Percentiles rank a stretch among this genome's conserved stretches.
phyloP scores from a whole-genome alignment of 306 rosid species.

The Sechiopsis laciniata region DNA sequence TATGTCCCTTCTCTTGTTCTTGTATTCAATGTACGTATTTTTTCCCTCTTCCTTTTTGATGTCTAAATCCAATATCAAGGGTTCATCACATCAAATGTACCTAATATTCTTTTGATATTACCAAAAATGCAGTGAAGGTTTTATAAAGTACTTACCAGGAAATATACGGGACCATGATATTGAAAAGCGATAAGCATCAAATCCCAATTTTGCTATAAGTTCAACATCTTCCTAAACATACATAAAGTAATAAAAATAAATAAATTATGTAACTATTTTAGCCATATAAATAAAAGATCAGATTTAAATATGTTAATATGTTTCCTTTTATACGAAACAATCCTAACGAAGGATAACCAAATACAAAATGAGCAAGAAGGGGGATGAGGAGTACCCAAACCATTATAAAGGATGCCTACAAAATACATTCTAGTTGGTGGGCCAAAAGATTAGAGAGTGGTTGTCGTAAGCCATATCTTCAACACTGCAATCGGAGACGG shows the following conservation, averaged over 20 bases:
- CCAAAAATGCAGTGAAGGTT: conserved; percentile 12
- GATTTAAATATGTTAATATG: neutral
- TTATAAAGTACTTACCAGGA: conserved; percentile 54
- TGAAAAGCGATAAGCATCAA: conserved; percentile 79
- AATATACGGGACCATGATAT: conserved; percentile 92
- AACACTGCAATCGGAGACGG: neutral
- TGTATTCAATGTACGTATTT: neutral
- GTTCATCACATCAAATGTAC: neutral
- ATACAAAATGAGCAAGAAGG: neutral
- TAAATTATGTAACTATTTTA: neutral
- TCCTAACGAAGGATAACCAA: neutral
- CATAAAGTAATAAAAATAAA: neutral
- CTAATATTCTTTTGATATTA: conserved; percentile 7
- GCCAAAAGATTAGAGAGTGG: neutral
- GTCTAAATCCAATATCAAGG: neutral
- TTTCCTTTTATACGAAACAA: conserved; percentile 6
- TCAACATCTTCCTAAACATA: conserved; percentile 78
- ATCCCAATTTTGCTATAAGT: conserved; percentile 80
- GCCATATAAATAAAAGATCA: neutral
- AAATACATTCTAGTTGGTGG: neutral
- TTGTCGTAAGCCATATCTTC: neutral
- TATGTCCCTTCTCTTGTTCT: too few species aligned
- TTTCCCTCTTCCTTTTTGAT: neutral
- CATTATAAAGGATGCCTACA: neutral
- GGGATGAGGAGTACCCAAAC: neutral